Percentiles rank a stretch among this genome's conserved stretches.
phyloP scores from a whole-genome alignment of 1,284 basidiomycete genomes.

The Tylopilus sp. region DNA sequence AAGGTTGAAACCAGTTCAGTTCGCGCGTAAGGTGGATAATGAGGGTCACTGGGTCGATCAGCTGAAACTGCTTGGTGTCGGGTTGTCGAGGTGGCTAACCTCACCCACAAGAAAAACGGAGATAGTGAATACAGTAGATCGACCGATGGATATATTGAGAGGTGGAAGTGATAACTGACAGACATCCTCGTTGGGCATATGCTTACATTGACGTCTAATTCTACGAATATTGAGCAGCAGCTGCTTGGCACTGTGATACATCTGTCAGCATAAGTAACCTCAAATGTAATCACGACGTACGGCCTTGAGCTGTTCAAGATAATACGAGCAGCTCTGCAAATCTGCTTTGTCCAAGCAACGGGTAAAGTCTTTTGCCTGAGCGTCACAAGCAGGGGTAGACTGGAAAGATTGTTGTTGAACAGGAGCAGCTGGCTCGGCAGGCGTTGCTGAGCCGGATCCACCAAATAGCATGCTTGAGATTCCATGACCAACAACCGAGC shows the following conservation, averaged over 20 bases:
- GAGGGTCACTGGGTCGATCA: too few species aligned
- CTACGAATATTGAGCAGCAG: conserved; percentile 72
- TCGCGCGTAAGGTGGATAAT: too few species aligned
- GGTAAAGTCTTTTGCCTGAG: conserved; percentile 84
- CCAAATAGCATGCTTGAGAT: conserved; percentile 89
- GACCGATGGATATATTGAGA: conserved; percentile 11
- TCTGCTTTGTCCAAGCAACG: conserved; percentile 84
- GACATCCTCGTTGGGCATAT: conserved; percentile 19
- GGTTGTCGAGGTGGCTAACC: not conserved
- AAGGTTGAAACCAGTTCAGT: too few species aligned
- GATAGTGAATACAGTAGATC: not conserved
- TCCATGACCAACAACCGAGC: conserved; percentile 87
- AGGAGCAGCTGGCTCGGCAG: conserved; percentile 53
- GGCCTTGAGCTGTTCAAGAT: conserved; percentile 86
- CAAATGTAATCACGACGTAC: conserved; percentile 55
- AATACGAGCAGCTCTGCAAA: conserved; percentile 81
- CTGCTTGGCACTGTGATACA: conserved; percentile 74
- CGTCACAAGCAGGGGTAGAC: conserved; percentile 66
- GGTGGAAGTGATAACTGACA: conserved; percentile 11
- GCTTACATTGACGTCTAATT: conserved; percentile 13
- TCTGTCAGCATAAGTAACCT: conserved; percentile 15
- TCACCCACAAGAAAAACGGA: conserved; percentile 1
- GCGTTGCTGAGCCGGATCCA: conserved; percentile 55
- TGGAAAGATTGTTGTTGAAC: conserved; percentile 55
- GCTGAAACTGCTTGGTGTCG: too few species aligned